phyloP scores from a whole-genome alignment of 2,329 filamentous ascomycete species.

The Penicillium griseofulvum region DNA sequence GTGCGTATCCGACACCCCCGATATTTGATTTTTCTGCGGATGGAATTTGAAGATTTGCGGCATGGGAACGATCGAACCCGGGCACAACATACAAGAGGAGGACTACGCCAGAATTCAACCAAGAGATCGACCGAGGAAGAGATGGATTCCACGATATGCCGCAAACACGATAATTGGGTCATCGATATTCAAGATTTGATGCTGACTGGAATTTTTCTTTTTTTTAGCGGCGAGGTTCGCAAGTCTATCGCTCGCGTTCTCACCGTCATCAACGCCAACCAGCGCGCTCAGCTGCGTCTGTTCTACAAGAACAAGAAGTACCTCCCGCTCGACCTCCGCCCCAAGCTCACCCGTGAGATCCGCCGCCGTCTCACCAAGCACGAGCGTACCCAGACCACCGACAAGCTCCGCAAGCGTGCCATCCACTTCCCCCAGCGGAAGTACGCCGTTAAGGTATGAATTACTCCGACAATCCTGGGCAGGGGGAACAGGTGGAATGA shows the following conservation, averaged over 20 bases:
- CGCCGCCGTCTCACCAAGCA: conserved; percentile 90
- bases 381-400: conserved; percentile 78
- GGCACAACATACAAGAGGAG: neutral
- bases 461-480: neutral
- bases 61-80: conserved; percentile 7
- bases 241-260: conserved; percentile 99
- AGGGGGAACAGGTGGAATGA: neutral
- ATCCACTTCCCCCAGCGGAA: conserved; percentile 98
- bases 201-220: conserved; percentile 31
- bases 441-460: conserved; percentile 92
- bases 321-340: conserved; percentile 93
- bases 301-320: conserved; percentile 99
- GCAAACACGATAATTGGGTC: neutral
- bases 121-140: neutral
- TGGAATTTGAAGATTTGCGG: conserved; percentile 13
- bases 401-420: conserved; percentile 95
- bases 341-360: conserved; percentile 98
- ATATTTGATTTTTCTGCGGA: conserved; percentile 14
- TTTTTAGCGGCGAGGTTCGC: conserved; percentile 86
- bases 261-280: conserved; percentile 99
- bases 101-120: neutral
- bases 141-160: neutral
- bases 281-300: conserved; percentile 93
- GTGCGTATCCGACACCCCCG: conserved; percentile 57
- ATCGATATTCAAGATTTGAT: conserved; percentile 10